Conservation (phyloP, 2,329 filamentous ascomycete species). For the Aureobasidium sp. region DNA sequence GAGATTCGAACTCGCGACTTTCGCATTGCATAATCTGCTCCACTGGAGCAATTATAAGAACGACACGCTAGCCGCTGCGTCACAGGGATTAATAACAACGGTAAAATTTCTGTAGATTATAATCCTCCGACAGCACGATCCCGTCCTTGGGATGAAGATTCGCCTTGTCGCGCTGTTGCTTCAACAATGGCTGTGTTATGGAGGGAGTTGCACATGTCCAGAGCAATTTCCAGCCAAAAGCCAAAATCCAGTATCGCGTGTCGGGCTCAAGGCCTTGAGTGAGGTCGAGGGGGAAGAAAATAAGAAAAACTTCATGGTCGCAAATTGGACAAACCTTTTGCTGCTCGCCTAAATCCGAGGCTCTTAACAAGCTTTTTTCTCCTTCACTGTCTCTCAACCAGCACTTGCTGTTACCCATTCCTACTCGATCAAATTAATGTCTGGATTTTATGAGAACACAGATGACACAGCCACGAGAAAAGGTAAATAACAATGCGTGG, state of each 20-base stretch:
- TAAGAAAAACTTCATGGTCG: not conserved
- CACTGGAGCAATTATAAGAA: constrained; percentile 31
- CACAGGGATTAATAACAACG: constrained; percentile 7
- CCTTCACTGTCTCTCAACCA: no score
- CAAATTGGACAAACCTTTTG: not conserved
- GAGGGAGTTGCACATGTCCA: not conserved
- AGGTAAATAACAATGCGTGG: not conserved
- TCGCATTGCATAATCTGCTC: constrained; percentile 13
- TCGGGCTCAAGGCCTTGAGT: not conserved
- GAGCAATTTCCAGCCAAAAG: not conserved
- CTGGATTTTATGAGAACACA: not conserved
- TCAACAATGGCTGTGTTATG: not conserved
- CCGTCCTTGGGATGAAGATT: no score
- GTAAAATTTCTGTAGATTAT: not conserved
- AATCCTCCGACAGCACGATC: accelerated
- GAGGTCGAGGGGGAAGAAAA: not conserved
- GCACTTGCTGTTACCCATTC: no score
- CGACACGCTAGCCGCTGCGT: constrained; percentile 35
- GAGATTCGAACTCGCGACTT: constrained; percentile 15
- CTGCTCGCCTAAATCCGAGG: not conserved
- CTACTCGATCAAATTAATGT: no score
- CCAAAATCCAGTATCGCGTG: not conserved
- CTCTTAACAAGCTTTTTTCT: not conserved
- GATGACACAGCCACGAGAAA: not conserved
- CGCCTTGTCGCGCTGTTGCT: not conserved